Base-by-base conservation (phyloP, 1,284 basidiomycete species). In the Microbotryomycetes sp. region DNA sequence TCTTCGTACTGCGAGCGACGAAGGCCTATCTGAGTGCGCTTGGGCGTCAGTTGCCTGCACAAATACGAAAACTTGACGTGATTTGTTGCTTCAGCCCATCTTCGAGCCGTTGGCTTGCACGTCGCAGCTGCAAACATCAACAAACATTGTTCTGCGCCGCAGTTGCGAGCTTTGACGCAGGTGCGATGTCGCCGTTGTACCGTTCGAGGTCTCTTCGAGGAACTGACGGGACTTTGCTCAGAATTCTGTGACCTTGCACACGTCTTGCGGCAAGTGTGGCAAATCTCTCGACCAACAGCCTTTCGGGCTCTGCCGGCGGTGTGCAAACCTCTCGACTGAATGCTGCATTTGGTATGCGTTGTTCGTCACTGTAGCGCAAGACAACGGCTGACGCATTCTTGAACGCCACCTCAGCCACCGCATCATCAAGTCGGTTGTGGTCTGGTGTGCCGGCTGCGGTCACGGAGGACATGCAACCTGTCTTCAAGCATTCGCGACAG, bases 161-260 rank as follows among this genome's bases (percentile, higher is more conserved):
- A 54, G 0, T 28, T 66, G 11, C 61, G 50, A 2, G 45, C 46
- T 0, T 48, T 60, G 13, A 64, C 61, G 3, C 61, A 66, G 55
- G 67, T 64, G 9, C 21, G 55, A 11, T 29, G 16, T 11, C 35
- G 2, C 2, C 16, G 11, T 16, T 27, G 21, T 45, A 4, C 24
- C 5, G 26, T 29, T 28, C 2, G 1, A 4, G 2, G 13, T 35
- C 45, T n/a, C 9, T 0, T 24, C 6, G 9, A 18, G 11, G 35
- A 11, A 41, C 9, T 18, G 35, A 41, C 35, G 35, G 35, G 18
- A n/a, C n/a, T n/a, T n/a, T n/a, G n/a, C n/a, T 41, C 56, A 69
- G 65, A 64, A 62, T 31, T 58, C 57, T 11, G 65, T 69, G 56
- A 57, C 60, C 26, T 58, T 62, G 18, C 67, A 69, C 53, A 67